Percentiles rank a stretch among this genome's conserved stretches.
Conservation (phyloP, 441 rosid species). For the Adansonia grandidieri region DNA sequence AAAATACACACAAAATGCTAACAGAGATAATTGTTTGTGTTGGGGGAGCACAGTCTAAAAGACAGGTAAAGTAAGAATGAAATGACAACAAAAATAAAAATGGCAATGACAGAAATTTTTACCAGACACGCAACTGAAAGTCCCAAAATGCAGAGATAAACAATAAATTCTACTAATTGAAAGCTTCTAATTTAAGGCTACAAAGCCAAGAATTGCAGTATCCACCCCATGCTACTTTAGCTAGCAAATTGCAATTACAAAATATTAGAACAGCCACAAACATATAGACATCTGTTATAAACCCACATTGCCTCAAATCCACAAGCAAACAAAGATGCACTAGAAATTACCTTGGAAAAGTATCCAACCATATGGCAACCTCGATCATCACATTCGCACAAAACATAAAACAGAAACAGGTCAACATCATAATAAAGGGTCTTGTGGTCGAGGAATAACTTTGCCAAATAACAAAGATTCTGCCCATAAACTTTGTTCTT, state of each 20-base stretch:
- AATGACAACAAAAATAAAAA: background rate
- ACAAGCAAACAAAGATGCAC: background rate
- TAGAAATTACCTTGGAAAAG: conserved; percentile 81
- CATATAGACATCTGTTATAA: background rate
- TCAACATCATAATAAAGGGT: conserved; percentile 98
- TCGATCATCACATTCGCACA: conserved; percentile 98
- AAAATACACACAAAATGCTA: conserved; percentile 1
- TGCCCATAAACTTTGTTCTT: conserved; percentile 99
- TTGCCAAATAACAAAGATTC: conserved; percentile 96
- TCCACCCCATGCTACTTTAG: background rate
- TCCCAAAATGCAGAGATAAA: background rate
- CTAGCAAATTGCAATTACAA: background rate
- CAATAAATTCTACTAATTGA: conserved; percentile 9
- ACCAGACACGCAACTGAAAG: background rate
- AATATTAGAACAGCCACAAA: background rate
- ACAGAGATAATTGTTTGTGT: background rate
- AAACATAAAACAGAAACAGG: conserved; percentile 84
- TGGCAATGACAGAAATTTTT: background rate
- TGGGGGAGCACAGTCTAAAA: background rate
- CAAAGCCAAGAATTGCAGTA: background rate
- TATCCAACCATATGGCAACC: conserved; percentile 99
- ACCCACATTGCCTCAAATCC: background rate
- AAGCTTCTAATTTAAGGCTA: background rate
- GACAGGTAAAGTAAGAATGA: background rate
- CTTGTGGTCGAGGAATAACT: conserved; percentile 97